A percentile compares a stretch with the other conserved stretches of the same genome.
phyloP scores from a whole-genome alignment of 306 rosid species.

The Malus sieversii region DNA sequence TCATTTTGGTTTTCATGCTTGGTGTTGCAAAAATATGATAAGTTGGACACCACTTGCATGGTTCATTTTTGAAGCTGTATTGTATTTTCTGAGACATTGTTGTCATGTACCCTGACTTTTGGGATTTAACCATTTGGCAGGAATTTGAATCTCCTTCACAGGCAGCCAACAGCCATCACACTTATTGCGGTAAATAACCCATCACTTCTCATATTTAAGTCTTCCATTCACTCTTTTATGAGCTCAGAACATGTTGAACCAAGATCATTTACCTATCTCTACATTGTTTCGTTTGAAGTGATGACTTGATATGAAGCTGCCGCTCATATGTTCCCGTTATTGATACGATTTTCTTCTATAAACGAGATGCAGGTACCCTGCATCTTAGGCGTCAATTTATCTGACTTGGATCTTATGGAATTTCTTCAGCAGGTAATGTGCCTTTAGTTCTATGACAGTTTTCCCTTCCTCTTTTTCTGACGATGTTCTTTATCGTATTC shows the following conservation, averaged over 20 bases:
- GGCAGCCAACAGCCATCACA: constrained; percentile 38
- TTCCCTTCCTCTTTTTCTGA: background rate
- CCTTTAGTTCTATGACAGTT: background rate
- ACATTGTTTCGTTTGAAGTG: background rate
- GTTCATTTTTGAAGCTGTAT: background rate
- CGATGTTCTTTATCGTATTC: background rate
- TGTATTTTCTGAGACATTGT: background rate
- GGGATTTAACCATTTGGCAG: constrained; percentile 36
- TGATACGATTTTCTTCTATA: constrained; percentile 3
- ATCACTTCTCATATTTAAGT: background rate
- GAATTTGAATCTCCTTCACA: constrained; percentile 70
- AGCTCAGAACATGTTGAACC: background rate
- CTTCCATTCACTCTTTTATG: background rate
- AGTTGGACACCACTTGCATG: background rate
- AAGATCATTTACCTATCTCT: background rate
- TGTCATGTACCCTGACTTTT: background rate
- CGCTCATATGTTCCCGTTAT: background rate
- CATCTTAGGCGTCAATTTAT: constrained; percentile 77
- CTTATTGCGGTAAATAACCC: constrained; percentile 60
- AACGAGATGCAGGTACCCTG: constrained; percentile 65
- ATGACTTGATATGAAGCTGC: constrained; percentile 4
- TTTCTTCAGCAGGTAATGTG: constrained; percentile 87
- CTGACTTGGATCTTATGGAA: constrained; percentile 77
- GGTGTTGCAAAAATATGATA: background rate
- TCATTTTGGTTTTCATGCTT: background rate